Evolutionary conservation across 2,329 filamentous ascomycete species (phyloP), one percentile per base, ranked within the genome.

Genomic region (Alternaria angustiovoidea): DNA sequence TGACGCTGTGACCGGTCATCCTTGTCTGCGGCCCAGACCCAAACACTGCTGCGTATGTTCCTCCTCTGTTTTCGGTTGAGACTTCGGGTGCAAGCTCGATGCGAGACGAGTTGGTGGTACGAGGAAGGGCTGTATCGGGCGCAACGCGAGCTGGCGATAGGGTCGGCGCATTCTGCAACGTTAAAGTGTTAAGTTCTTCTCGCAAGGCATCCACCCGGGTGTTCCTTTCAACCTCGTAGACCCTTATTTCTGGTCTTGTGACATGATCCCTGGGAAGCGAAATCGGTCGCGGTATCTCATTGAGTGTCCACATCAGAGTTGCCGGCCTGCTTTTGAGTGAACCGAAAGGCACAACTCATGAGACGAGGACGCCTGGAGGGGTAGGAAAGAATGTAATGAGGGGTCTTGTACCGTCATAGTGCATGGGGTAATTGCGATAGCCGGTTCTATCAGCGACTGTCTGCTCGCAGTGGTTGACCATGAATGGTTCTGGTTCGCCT

Each of bases 401-500:
- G 14, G 18, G 41, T 20, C 14, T 39, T 26, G 22, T 11, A 24
- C 26, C 43, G 26, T 42, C 3, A 39, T 51, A 16, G 18, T 20
- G 53, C 34, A 47, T 26, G 41, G 16, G 34, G 36, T 36, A 28
- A 42, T 57, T 57, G 53, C 28, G 16, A 57, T 47, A 26, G 18
- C 28, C 54, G 28, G 32, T 24, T 52, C 28, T 20, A 41, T 24
- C 46, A 30, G 53, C 5, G 30, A 39, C n/a, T 38, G 41, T 26
- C 56, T 18, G 34, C 53, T 39, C 46, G 42, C 34, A 57, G 53
- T 51, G 53, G 53, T 41, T 47, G 53, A 36, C 26, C n/a, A 30
- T 34, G 47, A 48, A 18, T 52, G 47, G 52, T 60, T 60, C 47
- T 57, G 53, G 57, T 52, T 41, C 47, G 42, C 41, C 56, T 52